phyloP scores from a whole-genome alignment of 2,329 filamentous ascomycete species.

The Alternaria solani region DNA sequence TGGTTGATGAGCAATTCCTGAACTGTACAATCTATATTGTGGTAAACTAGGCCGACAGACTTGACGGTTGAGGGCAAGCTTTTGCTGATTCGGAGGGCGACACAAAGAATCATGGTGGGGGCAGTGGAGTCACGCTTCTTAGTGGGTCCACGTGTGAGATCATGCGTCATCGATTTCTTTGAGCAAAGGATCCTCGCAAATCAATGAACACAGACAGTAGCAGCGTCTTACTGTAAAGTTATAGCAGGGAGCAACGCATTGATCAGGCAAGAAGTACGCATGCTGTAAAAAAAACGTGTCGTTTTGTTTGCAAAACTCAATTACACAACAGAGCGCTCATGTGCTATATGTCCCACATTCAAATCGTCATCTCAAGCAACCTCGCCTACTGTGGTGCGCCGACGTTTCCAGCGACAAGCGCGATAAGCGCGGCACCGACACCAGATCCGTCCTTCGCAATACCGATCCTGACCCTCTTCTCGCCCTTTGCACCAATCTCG shows the following conservation, averaged over 20 bases:
- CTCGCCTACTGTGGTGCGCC: conserved; percentile 23
- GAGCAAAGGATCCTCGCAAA: neutral
- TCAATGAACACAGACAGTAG: neutral
- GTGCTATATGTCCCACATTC: neutral
- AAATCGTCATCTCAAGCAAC: neutral
- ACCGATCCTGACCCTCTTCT: conserved; percentile 88
- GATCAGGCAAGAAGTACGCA: neutral
- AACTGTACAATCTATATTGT: no score
- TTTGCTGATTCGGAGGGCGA: neutral
- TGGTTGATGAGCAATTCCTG: neutral
- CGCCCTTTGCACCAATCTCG: conserved; percentile 78
- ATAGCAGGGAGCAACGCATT: neutral
- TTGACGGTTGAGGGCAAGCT: neutral
- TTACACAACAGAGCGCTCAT: conserved; percentile 2
- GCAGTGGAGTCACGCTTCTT: neutral
- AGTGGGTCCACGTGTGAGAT: neutral
- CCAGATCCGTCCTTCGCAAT: conserved; percentile 97
- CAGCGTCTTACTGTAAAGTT: neutral
- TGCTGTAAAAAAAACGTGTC: neutral
- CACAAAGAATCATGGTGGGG: neutral
- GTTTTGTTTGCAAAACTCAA: neutral
- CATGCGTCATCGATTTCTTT: conserved; percentile 2
- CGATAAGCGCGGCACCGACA: conserved; percentile 94
- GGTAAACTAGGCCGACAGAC: fast-evolving
- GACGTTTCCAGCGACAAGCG: conserved; percentile 77